Percentiles rank a stretch among this genome's conserved stretches.
These are phyloP conservation scores for Breviolum minutum DNA, from an alignment of 73 alveolate species.

Conservation along the genomic window DNA sequence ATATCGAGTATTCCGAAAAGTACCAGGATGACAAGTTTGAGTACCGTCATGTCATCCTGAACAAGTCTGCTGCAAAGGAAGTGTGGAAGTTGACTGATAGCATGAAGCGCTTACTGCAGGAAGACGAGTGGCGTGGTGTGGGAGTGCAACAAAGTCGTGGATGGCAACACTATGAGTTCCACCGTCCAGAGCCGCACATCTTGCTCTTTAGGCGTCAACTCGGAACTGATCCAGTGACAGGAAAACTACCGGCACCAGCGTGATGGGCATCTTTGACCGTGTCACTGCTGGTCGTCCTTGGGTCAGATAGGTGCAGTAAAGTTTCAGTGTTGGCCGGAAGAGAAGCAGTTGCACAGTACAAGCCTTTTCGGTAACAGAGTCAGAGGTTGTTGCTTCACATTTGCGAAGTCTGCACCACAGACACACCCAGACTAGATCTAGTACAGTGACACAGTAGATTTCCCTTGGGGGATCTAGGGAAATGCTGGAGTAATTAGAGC, in stretches of 20 bases:
- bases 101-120: conserved; percentile 96
- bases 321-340: neutral
- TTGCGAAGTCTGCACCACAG: conserved; percentile 18
- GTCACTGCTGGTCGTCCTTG: conserved; percentile 22
- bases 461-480: conserved; percentile 50
- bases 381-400: neutral
- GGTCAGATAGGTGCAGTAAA: neutral
- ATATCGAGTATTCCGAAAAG: conserved; percentile 73
- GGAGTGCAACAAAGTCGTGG: conserved; percentile 99
- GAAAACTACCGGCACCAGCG: conserved; percentile 95
- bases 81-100: conserved; percentile 66
- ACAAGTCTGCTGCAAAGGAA: conserved; percentile 92
- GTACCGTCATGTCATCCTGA: conserved; percentile 97
- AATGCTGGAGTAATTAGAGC: conserved; percentile 50
- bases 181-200: conserved; percentile 98
- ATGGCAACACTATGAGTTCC: conserved; percentile 98
- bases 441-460: conserved; percentile 46
- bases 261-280: conserved; percentile 15
- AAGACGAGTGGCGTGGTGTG: conserved; percentile 99
- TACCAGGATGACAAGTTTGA: conserved; percentile 96
- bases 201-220: conserved; percentile 98
- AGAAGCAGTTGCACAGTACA: neutral
- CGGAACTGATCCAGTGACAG: conserved; percentile 99
- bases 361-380: neutral
- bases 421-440: neutral